A percentile compares a stretch with the other conserved stretches of the same genome.
Conservation (phyloP, 2,329 filamentous ascomycete species). For the Aspergillus pseudoviridinutans region DNA sequence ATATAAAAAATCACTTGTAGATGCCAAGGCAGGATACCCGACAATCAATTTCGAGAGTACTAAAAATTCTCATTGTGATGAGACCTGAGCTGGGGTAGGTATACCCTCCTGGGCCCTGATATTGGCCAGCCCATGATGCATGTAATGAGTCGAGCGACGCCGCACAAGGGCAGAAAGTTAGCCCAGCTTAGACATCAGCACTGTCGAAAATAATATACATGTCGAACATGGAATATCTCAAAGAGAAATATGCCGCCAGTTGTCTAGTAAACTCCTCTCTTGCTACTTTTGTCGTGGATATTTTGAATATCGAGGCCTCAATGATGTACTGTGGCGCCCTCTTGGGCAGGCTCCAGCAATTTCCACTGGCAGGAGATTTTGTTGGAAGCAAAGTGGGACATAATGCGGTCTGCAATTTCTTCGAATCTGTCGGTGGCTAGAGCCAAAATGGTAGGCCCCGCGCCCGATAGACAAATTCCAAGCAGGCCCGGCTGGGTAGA, state of each 20-base stretch:
- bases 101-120: too few relatives aligned
- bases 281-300: background rate
- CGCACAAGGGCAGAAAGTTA: background rate
- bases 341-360: conserved; percentile 81
- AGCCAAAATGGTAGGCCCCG: conserved; percentile 90
- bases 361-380: conserved; percentile 78
- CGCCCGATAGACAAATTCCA: conserved; percentile 91
- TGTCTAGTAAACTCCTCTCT: background rate
- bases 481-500: conserved; percentile 80
- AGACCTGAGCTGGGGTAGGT: background rate
- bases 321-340: conserved; percentile 38
- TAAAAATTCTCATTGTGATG: background rate
- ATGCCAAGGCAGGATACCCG: too few relatives aligned
- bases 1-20: background rate
- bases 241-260: background rate
- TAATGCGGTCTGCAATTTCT: conserved; percentile 74
- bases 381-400: conserved; percentile 64
- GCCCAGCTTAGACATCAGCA: background rate
- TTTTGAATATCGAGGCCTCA: background rate
- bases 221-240: background rate
- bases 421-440: conserved; percentile 88
- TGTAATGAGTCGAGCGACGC: background rate
- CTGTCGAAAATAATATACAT: background rate
- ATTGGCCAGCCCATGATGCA: background rate
- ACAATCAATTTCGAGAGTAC: background rate